Base-by-base conservation (phyloP, 805 yeast species). In the Suhomyces tanzawaensis region DNA sequence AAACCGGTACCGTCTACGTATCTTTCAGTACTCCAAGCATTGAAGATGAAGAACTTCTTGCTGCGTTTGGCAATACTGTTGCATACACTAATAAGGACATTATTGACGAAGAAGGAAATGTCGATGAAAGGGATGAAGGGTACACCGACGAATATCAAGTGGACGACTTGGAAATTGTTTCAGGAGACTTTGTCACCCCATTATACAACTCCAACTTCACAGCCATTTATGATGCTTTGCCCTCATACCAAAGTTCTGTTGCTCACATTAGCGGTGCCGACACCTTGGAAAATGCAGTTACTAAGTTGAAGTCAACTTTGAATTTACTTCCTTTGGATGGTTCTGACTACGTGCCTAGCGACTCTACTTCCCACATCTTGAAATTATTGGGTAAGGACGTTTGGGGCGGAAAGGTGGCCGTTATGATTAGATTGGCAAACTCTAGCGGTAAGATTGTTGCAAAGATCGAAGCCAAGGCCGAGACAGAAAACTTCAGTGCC, bases 61-160 rank as follows among this genome's bases (percentile, higher is more conserved):
- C 63, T 36, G 69, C 76, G 1, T 78, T 91, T 52, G 72, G 76
- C 32, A 85, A 84, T 59, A 76, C 79, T 6, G 70, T 91, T 44
- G 73, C 81, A 16, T 91, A 83, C 69, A 78, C 82, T 14, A 74
- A 88, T 34, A 84, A 81, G 62, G 98, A 91, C 58, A 70, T 85
- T 47, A 84, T 87, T 49, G 81, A 87, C 33, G 72, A 76, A 7
- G 81, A 89, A 12, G 81, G 81, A 15, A 77, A 74, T 45, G 75
- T 83, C 35, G 76, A 74, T 42, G 82, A 76, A 32, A 79, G 75
- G 34, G 82, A 70, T 37, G 95, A 84, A 47, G 97, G 96, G 13
- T 86, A 82, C 74, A 85, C 84, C 48, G 98, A 93, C 62, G 96
- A 90, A 63, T 93, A 91, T 64, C 93, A 83, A 58, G 77, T 93